phyloP scores from a whole-genome alignment of 495 filamentous ascomycete species.

The Sabuloglossum arenarium region DNA sequence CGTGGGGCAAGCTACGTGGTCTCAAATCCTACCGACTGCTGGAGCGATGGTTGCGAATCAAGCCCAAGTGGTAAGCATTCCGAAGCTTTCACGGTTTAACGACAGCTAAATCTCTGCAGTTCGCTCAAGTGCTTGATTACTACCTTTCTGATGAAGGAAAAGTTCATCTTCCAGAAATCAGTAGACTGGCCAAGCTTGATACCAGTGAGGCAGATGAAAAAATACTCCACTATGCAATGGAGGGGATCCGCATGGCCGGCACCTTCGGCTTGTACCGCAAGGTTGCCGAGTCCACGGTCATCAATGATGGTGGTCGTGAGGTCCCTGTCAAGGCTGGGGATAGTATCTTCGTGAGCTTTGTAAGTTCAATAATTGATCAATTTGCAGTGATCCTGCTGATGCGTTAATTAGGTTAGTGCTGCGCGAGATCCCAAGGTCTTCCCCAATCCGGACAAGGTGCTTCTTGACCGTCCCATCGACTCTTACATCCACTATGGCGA shows the following conservation, averaged over 20 bases:
- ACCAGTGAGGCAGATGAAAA: conserved; percentile 12
- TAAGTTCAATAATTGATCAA: conserved; percentile 6
- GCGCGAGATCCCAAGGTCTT: conserved; percentile 34
- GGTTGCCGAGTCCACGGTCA: not conserved
- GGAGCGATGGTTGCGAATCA: not conserved
- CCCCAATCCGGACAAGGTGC: conserved; percentile 45
- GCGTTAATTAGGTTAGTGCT: conserved; percentile 3
- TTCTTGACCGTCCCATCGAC: conserved; percentile 43
- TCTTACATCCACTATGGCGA: conserved; percentile 46
- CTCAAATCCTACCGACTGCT: not conserved
- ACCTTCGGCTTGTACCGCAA: not conserved
- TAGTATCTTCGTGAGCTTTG: conserved; percentile 31
- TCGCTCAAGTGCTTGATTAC: conserved; percentile 63
- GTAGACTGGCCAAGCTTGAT: conserved; percentile 24
- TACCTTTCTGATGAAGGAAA: conserved; percentile 41
- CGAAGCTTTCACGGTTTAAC: not conserved
- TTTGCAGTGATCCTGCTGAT: not conserved
- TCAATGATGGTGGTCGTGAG: conserved; percentile 30
- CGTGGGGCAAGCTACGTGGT: not conserved
- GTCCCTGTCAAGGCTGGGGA: conserved; percentile 29
- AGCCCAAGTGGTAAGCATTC: conserved; percentile 23
- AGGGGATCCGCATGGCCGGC: not conserved
- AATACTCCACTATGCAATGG: conserved; percentile 8
- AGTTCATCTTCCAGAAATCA: conserved; percentile 34
- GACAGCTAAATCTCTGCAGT: conserved; percentile 13